Base-by-base conservation (phyloP, 306 rosid species). In the Hippophae rhamnoides region DNA sequence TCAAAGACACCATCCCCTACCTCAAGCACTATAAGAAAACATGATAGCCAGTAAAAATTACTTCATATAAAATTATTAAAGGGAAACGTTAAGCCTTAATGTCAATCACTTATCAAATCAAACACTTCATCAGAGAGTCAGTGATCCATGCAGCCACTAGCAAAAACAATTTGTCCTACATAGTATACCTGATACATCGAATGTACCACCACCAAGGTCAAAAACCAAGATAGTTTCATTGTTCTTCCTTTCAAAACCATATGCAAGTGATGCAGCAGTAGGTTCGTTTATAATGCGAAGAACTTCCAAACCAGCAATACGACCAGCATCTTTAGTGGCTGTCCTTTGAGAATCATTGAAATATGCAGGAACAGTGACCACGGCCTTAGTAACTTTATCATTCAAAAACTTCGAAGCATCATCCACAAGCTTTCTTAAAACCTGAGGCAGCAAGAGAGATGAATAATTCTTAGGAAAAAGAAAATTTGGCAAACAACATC, bases 141-240 rank as follows among this genome's bases (percentile, higher is more conserved):
- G 43, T 12, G 45, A 48, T 26, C 9, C 7, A 47, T 8, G 43
- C 52, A 2, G 18, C 52, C 11, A 9, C 38, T 12, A 54, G 3
- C 9, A 47, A 40, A 0, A 54, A 42, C n/a, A 25, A n/a, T 3
- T 8, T 46, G 3, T 41, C 10, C 47, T 13, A 43, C 23, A 38
- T 12, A 12, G 14, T 12, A 23, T 18, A 88, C 97, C 97, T 78
- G 98, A 87, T 61, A 90, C 98, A 72, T 90, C 98, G 71, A 90
- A 90, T 54, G 98, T 90, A 72, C 98, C 98, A 53, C 97, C 97
- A 25, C 97, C 97, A 69, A 90, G 98, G 76, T 90, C 98, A 78
- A 90, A 90, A 0, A 90, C 98, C 82, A 90, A 81, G 65, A 90
- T 90, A 0, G 98, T 90, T 73, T 90, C 98, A 13, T 85, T 90